phyloP scores from a whole-genome alignment of 75 land plant genomes.

The Cunninghamia lanceolata region DNA sequence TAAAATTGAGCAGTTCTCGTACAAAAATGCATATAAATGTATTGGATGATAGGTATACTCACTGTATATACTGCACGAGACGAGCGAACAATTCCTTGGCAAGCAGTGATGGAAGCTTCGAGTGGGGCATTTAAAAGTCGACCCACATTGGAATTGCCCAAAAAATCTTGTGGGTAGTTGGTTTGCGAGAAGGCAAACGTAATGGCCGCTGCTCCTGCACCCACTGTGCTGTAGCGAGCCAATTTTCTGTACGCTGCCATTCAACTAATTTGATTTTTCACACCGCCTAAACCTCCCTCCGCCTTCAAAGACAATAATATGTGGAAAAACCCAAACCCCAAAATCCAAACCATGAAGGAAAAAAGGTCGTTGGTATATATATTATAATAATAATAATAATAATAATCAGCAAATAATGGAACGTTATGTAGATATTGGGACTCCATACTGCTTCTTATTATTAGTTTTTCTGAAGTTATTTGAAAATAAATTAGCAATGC shows the following conservation, averaged over 20 bases:
- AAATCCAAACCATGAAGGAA: background rate
- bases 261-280: background rate
- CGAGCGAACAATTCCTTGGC: constrained; percentile 35
- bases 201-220: background rate
- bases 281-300: background rate
- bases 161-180: background rate
- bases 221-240: background rate
- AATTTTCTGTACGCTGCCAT: background rate
- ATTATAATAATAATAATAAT: too few relatives aligned
- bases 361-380: too few relatives aligned
- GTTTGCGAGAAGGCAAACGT: background rate
- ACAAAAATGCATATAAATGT: background rate
- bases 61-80: constrained; percentile 53
- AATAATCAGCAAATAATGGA: too few relatives aligned
- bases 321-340: background rate
- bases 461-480: too few relatives aligned
- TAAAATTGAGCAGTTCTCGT: background rate
- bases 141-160: background rate
- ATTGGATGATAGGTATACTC: background rate
- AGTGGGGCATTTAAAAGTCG: background rate
- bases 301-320: background rate
- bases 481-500: too few relatives aligned
- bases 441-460: too few relatives aligned
- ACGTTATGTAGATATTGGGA: too few relatives aligned
- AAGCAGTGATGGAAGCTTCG: background rate